phyloP scores from a whole-genome alignment of 2,329 filamentous ascomycete species.

The Triangularia verruculosa region DNA sequence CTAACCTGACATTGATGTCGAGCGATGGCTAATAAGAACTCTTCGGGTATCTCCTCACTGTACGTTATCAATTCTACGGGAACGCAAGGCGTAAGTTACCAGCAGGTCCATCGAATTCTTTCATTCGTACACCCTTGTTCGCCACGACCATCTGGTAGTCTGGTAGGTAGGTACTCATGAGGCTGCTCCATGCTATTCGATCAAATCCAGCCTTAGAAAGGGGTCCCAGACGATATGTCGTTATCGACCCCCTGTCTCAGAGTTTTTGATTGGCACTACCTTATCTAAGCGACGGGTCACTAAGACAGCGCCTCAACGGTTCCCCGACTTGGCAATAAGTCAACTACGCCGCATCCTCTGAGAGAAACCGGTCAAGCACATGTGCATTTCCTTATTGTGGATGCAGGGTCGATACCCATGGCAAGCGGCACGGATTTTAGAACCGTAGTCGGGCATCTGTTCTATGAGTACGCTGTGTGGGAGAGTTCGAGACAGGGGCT shows the following conservation, averaged over 20 bases:
- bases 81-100: not conserved
- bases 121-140: not conserved
- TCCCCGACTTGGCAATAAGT: constrained; percentile 1
- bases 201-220: not conserved
- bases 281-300: not conserved
- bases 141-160: not conserved
- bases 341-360: not conserved
- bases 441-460: not conserved
- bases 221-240: not conserved
- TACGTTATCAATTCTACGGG: too few species aligned
- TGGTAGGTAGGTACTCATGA: not conserved
- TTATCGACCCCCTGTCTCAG: not conserved
- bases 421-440: constrained; percentile 5
- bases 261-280: not conserved
- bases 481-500: not conserved
- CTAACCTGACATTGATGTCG: too few species aligned
- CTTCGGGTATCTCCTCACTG: too few species aligned
- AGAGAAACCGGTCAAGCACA: not conserved
- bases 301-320: not conserved
- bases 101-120: not conserved
- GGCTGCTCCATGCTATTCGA: not conserved
- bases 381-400: not conserved
- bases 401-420: not conserved
- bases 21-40: too few species aligned
- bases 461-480: not conserved